Conservation (phyloP, 148 eudicot genomes). For the Cornus florida region DNA sequence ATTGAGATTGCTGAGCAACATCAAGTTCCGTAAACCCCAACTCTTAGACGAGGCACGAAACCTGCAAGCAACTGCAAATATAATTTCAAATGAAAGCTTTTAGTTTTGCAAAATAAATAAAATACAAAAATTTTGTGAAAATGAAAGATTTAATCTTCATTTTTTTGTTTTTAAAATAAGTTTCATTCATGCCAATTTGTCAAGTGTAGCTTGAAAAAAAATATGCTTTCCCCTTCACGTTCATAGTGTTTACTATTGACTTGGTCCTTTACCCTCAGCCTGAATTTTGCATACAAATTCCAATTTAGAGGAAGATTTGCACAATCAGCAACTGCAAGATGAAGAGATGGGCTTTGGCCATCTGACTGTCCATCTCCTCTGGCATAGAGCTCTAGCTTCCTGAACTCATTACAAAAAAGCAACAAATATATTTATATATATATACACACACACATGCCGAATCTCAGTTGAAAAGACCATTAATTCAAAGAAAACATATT, state of each 20-base stretch:
- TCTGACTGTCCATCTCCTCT: neutral
- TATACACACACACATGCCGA: no score
- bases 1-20: neutral
- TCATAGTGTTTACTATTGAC: neutral
- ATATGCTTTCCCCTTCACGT: neutral
- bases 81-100: neutral
- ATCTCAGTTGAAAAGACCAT: no score
- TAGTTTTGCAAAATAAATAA: no score
- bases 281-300: neutral
- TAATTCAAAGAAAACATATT: no score
- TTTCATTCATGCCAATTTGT: no score
- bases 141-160: neutral
- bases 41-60: neutral
- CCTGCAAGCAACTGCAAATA: neutral
- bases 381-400: neutral
- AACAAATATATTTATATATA: no score
- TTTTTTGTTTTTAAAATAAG: neutral
- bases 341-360: neutral
- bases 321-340: neutral
- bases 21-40: neutral
- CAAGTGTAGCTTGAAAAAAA: neutral
- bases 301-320: neutral
- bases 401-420: no score
- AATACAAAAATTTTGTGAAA: neutral
- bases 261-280: neutral